Conservation (phyloP, 2,329 filamentous ascomycete genomes). For the Aureobasidium lini region DNA sequence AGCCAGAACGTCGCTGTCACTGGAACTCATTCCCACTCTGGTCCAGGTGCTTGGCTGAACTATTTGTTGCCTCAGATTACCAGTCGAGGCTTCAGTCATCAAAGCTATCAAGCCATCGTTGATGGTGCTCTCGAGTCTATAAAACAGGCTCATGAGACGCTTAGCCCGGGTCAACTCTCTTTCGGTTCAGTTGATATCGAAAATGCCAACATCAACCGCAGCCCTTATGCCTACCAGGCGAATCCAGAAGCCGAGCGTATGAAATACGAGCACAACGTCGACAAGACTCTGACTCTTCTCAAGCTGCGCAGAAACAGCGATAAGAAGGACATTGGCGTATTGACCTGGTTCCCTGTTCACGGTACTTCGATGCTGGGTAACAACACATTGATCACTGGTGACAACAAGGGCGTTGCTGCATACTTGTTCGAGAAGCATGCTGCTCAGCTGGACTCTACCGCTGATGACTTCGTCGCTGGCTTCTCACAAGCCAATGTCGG, state of each 20-base stretch:
- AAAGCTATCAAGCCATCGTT: slow-evolving; percentile 84
- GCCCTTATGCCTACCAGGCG: slow-evolving; percentile 76
- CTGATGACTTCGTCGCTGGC: slow-evolving; percentile 67
- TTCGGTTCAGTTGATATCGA: slow-evolving; percentile 62
- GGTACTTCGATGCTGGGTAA: slow-evolving; percentile 87
- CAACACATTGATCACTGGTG: slow-evolving; percentile 84
- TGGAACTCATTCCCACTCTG: slow-evolving; percentile 87
- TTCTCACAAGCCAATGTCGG: slow-evolving; percentile 90
- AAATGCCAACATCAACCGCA: slow-evolving; percentile 82
- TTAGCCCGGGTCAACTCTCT: slow-evolving; percentile 63
- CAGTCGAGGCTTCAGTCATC: slow-evolving; percentile 73
- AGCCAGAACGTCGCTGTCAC: slow-evolving; percentile 81
- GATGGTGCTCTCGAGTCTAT: slow-evolving; percentile 79
- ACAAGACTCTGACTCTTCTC: slow-evolving; percentile 73
- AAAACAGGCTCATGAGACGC: slow-evolving; percentile 65
- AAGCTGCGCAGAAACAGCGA: slow-evolving; percentile 64
- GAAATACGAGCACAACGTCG: slow-evolving; percentile 58
- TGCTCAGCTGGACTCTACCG: slow-evolving; percentile 7
- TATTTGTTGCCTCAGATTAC: slow-evolving; percentile 90
- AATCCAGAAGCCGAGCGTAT: slow-evolving; percentile 72
- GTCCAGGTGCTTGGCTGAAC: slow-evolving; percentile 88
- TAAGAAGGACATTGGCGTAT: slow-evolving; percentile 66
- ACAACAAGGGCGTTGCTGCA: slow-evolving; percentile 92
- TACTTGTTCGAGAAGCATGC: slow-evolving; percentile 68
- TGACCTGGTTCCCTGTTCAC: slow-evolving; percentile 90